A percentile compares a stretch with the other conserved stretches of the same genome.
Evolutionary conservation across 306 rosid species (phyloP).

Genomic region (Aeschynomene evenia): DNA sequence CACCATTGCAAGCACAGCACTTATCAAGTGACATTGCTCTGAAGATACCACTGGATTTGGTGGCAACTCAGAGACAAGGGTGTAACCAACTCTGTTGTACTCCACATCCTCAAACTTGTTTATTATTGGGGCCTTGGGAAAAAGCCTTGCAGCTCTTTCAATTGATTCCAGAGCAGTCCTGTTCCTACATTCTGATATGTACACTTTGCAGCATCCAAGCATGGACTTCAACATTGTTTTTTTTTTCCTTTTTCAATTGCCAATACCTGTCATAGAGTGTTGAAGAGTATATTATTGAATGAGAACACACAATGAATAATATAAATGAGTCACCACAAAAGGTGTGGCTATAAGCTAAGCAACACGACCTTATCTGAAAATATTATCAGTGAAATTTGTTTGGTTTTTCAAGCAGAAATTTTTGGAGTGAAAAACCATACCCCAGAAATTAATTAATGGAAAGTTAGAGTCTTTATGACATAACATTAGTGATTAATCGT

Average conservation of each 20-base stretch:
- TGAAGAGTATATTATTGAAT: constrained; percentile 4
- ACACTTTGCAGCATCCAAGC: constrained; percentile 90
- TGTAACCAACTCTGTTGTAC: constrained; percentile 90
- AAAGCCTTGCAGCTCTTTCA: constrained; percentile 65
- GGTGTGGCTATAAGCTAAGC: constrained; percentile 17
- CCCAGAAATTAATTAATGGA: not conserved
- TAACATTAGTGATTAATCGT: not conserved
- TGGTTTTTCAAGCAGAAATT: not conserved
- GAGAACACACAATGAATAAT: not conserved
- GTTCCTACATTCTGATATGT: constrained; percentile 88
- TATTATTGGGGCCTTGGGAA: constrained; percentile 59
- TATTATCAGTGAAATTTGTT: not conserved
- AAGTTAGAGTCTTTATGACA: not conserved
- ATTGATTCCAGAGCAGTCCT: constrained; percentile 63
- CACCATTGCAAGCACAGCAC: constrained; percentile 73
- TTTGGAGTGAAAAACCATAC: not conserved
- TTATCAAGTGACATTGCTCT: constrained; percentile 43
- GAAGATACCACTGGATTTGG: constrained; percentile 16
- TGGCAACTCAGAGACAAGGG: constrained; percentile 68
- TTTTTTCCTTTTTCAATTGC: not conserved
- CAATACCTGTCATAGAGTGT: constrained; percentile 33
- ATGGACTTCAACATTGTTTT: constrained; percentile 51
- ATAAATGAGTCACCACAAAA: not conserved
- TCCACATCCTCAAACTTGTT: constrained; percentile 77
- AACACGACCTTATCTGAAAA: constrained; percentile 35